phyloP scores from a whole-genome alignment of 805 yeast species.

The Candida namnaoensis region DNA sequence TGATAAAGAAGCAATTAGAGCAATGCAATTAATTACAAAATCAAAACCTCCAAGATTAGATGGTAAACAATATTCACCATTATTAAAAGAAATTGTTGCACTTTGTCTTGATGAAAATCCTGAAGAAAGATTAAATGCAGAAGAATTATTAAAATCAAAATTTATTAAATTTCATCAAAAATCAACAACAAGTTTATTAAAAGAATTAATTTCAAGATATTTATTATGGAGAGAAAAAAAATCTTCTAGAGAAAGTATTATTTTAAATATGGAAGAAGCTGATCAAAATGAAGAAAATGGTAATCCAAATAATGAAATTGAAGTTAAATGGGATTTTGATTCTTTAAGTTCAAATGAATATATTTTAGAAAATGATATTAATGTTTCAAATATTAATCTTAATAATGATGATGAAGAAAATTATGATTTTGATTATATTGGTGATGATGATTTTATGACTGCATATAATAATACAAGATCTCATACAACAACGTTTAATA shows the following conservation, averaged over 20 bases:
- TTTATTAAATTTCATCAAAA: constrained; percentile 53
- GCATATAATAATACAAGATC: constrained; percentile 17
- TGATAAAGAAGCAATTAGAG: constrained; percentile 90
- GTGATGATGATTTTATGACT: constrained; percentile 18
- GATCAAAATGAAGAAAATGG: constrained; percentile 29
- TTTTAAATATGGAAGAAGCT: constrained; percentile 22
- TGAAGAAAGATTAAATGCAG: constrained; percentile 79
- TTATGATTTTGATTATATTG: neutral
- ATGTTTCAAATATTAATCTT: constrained; percentile 25
- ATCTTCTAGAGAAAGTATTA: constrained; percentile 42
- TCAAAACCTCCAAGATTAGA: constrained; percentile 93
- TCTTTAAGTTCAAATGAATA: constrained; percentile 69
- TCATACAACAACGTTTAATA: constrained; percentile 21
- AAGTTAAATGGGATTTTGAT: constrained; percentile 85
- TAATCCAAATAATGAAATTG: constrained; percentile 20
- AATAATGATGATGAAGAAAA: constrained; percentile 5
- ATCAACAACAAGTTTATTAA: constrained; percentile 49
- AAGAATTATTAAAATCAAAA: constrained; percentile 67
- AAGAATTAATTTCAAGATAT: constrained; percentile 69
- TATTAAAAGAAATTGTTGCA: constrained; percentile 82
- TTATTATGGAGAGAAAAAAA: constrained; percentile 68
- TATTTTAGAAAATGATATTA: constrained; percentile 61
- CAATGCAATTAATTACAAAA: constrained; percentile 88
- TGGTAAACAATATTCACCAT: constrained; percentile 72
- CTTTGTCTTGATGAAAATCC: constrained; percentile 92